Evolutionary conservation across 345 rosid species (phyloP), one percentile per base, ranked within the genome.

Genomic region (Gossypium ekmanianum): DNA sequence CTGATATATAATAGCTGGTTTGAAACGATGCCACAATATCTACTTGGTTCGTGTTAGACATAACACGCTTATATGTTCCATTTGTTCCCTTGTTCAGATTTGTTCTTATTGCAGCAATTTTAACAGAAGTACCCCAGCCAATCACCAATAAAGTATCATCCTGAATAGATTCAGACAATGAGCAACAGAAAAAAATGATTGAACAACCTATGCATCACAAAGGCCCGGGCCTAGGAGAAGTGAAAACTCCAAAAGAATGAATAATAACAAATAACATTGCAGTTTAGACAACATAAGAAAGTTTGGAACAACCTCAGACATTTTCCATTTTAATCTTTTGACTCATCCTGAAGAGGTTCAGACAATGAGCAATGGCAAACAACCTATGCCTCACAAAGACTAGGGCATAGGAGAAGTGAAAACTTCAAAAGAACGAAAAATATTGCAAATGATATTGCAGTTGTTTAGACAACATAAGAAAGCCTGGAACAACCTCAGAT

Each of bases 11-110:
- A 84, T 93, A 96, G 93, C 94, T 93, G 73, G 99, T 93, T 78
- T 96, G 98, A 77, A 96, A 93, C 64, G 98, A 91, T 72, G 97
- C 98, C 83, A 96, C 98, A 74, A 93, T 89, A 83, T 96, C 98
- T 83, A 93, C 99, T 83, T 89, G 87, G 77, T 87, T 93, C 84
- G 83, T 64, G 76, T 90, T 86, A 79, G 96, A 85, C 44, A 86
- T 86, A 68, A 83, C 79, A 18, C 73, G 85, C 80, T 70, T 81
- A 79, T 85, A 90, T 16, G 91, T 82, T 84, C 97, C 97, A 86
- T 90, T 88, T 79, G 84, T 76, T 72, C 84, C 88, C 65, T 80
- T 84, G 55, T 78, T 74, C 76, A 85, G 87, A 85, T 87, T 88
- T 81, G 87, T 50, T 78, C 83, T 91, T 80, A 96, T 96, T 17